Evolutionary conservation across 306 rosid genomes (phyloP), one percentile per base, ranked within the genome.

Genomic region (Cucurbita maxima): DNA sequence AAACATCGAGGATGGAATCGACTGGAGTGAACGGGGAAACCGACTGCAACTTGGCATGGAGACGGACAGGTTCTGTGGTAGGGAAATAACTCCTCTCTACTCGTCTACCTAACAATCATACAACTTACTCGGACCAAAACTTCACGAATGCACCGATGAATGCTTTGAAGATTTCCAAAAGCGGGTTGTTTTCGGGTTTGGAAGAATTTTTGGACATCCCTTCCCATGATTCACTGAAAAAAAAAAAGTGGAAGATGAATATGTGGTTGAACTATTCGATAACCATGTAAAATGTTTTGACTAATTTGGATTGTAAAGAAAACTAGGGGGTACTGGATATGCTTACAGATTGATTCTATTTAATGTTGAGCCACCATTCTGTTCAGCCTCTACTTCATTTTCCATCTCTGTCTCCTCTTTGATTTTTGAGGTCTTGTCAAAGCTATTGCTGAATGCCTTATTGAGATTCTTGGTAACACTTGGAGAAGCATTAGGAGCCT

Each of bases 271-370:
- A 22, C 4, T 50, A 8, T 51, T 63, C 30, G 58, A 72, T 38
- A 41, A 41, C 22, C 53, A 14, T 55, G 58, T 40, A 19, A 72
- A 76, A 58, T 48, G 52, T 57, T 57, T 67, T 14, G 67, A 73
- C 71, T 72, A 64, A 63, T 57, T 61, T 58, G 30, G 72, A 52
- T 30, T 30, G 34, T 30, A 2, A 30, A 30, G 34, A 30, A 30
- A 2, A 30, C 3, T 30, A 73, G 62, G 44, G 57, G 54, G 14
- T 2, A 30, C 34, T 30, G 2, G 74, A 76, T 67, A 57, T 72
- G 78, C 97, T 91, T 83, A 95, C 99, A 95, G 84, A 71, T 89
- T 88, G 59, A 89, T 89, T 90, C 99, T 85, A 73, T 91, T 88
- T 66, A 91, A 80, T 58, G 97, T 88, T 44, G 88, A 78, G 70